Percentiles rank a stretch among this genome's conserved stretches.
Evolutionary conservation across 805 yeast species (phyloP).

Genomic region (Ogataea methylovora): DNA sequence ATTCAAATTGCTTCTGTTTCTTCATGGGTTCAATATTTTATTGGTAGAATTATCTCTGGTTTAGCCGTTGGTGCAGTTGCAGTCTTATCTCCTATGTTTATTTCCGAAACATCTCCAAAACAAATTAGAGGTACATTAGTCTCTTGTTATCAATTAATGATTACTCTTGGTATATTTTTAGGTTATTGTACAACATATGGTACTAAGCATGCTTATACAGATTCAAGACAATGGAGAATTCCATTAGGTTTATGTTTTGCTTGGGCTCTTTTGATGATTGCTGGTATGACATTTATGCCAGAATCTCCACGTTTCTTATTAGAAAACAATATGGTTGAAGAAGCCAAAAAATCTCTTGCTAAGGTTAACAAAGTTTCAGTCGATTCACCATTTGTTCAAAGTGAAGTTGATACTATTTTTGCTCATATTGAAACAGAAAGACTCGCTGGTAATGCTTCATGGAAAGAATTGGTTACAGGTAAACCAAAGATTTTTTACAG

Average conservation of each 20-base stretch:
- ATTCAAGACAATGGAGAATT: conserved; percentile 59
- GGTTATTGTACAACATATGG: conserved; percentile 66
- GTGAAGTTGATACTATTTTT: conserved; percentile 45
- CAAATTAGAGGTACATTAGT: conserved; percentile 66
- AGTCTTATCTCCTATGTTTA: conserved; percentile 49
- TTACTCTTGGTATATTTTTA: conserved; percentile 62
- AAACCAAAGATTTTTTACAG: conserved; percentile 53
- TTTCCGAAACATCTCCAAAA: conserved; percentile 65
- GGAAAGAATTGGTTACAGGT: conserved; percentile 59
- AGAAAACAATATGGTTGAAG: conserved; percentile 39
- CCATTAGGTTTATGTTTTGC: conserved; percentile 46
- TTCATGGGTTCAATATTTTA: conserved; percentile 56
- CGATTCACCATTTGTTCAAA: conserved; percentile 47
- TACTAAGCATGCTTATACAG: conserved; percentile 40
- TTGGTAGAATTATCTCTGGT: conserved; percentile 56
- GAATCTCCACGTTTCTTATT: conserved; percentile 64
- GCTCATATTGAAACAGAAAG: conserved; percentile 58
- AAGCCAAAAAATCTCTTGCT: conserved; percentile 49
- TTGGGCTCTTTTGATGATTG: conserved; percentile 43
- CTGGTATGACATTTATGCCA: conserved; percentile 53
- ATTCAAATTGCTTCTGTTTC: conserved; percentile 49
- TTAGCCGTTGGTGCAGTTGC: conserved; percentile 48
- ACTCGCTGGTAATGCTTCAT: conserved; percentile 56
- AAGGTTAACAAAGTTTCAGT: conserved; percentile 46
- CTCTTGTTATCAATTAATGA: conserved; percentile 61